phyloP scores from a whole-genome alignment of 169 alveolate genomes.

The Plasmodium relictum region DNA sequence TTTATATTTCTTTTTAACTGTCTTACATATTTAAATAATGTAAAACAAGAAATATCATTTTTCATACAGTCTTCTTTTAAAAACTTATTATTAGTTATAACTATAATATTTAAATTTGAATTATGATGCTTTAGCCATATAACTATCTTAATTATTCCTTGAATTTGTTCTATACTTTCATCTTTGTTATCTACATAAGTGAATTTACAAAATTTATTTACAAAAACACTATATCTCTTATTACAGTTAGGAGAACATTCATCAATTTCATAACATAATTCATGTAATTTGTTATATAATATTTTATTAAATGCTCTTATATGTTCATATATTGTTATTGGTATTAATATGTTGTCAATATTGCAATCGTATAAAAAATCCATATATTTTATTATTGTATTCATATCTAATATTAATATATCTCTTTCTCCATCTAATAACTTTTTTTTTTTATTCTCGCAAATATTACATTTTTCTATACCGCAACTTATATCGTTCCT shows the following conservation, averaged over 20 bases:
- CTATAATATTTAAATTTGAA: conserved; percentile 18
- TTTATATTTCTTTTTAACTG: conserved; percentile 57
- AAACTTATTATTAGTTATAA: conserved; percentile 36
- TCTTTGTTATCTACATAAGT: conserved; percentile 59
- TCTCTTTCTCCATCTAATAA: conserved; percentile 55
- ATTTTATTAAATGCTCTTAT: conserved; percentile 66
- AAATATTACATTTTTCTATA: conserved; percentile 63
- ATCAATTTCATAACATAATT: conserved; percentile 55
- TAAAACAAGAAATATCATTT: conserved; percentile 69
- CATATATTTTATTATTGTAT: conserved; percentile 53
- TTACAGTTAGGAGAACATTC: conserved; percentile 18
- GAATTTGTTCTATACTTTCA: conserved; percentile 19
- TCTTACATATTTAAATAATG: conserved; percentile 64
- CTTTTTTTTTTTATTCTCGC: conserved; percentile 69
- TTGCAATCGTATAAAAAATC: conserved; percentile 66
- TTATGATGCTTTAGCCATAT: conserved; percentile 73
- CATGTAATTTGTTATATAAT: conserved; percentile 41
- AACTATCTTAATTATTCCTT: conserved; percentile 67
- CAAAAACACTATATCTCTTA: conserved; percentile 56
- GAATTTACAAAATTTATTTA: conserved; percentile 61
- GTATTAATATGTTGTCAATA: conserved; percentile 64
- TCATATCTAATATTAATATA: conserved; percentile 47
- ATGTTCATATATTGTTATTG: conserved; percentile 58
- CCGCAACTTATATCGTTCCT: conserved; percentile 75
- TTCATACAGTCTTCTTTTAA: conserved; percentile 78